Base-by-base conservation (phyloP, 2,329 filamentous ascomycete genomes). In the Penicillium sp. region DNA sequence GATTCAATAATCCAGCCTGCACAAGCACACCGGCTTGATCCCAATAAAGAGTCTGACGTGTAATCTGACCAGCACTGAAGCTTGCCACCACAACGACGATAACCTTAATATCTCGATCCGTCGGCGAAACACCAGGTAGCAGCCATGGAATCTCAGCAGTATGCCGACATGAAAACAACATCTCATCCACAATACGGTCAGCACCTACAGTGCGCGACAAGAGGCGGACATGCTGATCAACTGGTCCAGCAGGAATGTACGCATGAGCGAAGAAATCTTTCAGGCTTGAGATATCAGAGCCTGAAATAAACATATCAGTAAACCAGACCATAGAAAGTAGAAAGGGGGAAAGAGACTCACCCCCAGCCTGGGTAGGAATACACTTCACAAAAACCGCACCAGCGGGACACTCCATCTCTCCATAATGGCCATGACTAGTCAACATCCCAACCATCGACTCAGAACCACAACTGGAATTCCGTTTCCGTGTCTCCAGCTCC, bases 1-100 rank as follows among this genome's bases (percentile, higher is more conserved):
- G 76, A 73, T 85, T 82, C 57, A 86, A 57, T 58, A 86, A 61
- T 0, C 84, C 83, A 4, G 84, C 73, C 66, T 86, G 84, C 50
- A 84, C 79, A 51, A 86, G 68, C 31, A 86, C 83, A 55, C 75
- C 80, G 8, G 84, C 83, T 65, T 86, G 84, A 62, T 86, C 84
- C 84, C 84, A 86, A 61, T 86, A 85, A 5, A 85, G 66, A 53
- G 82, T 77, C 63, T 85, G 82, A 46, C 78, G 78, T 77, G 62
- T 61, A 19, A 72, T 64, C 22, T 64, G 65, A 5, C 69, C 64
- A 2, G 64, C 70, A 36, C 60, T 60, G 44, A 73, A 72, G 38
- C 59, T 65, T 3, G 82, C 82, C 11, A 84, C 78, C 43, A 75
- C 77, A 3, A 85, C 77, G 4, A 85, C 67, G 0, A 79, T 75